A percentile compares a stretch with the other conserved stretches of the same genome.
Conservation (phyloP, 2,329 filamentous ascomycete species). For the Rosellinia necatrix region DNA sequence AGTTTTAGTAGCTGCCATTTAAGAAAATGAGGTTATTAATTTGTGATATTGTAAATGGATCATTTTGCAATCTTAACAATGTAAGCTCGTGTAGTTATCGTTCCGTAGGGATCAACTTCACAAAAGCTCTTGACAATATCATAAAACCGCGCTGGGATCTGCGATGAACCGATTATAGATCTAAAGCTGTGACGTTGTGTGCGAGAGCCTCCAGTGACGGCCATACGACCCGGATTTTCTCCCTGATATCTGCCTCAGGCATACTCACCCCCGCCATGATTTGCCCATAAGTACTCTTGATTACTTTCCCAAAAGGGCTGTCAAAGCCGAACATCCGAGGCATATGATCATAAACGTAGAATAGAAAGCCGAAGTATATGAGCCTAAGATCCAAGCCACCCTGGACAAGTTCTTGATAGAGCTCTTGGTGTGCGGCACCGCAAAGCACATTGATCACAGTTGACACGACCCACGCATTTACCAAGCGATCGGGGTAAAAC, state of each 20-base stretch:
- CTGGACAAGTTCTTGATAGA: slow-evolving; percentile 32
- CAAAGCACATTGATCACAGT: slow-evolving; percentile 35
- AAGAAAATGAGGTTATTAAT: too few relatives aligned
- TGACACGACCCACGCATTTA: slow-evolving; percentile 33
- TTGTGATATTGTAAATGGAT: too few relatives aligned
- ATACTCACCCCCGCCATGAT: slow-evolving; percentile 31
- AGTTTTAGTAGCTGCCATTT: too few relatives aligned
- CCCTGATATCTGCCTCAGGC: slow-evolving; percentile 30
- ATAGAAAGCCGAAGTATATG: slow-evolving; percentile 35
- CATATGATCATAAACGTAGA: slow-evolving; percentile 34
- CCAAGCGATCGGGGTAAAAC: slow-evolving; percentile 33
- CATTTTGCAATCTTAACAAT: too few relatives aligned
- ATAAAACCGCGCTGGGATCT: neutral
- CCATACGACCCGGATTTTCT: slow-evolving; percentile 29
- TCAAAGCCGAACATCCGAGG: slow-evolving; percentile 31
- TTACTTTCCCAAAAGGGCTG: slow-evolving; percentile 33
- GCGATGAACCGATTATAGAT: slow-evolving; percentile 14
- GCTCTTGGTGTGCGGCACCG: slow-evolving; percentile 25
- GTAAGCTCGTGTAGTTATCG: too few relatives aligned
- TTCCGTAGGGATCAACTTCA: neutral
- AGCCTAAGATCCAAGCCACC: slow-evolving; percentile 34
- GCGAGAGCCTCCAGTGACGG: slow-evolving; percentile 30
- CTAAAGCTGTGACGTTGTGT: slow-evolving; percentile 24
- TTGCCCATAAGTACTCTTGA: slow-evolving; percentile 33
- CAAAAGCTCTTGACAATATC: neutral